Evolutionary conservation across 352 stramenopile genomes (phyloP), one percentile per base, ranked within the genome.

Genomic region (Phytophthora macrochlamydospora): DNA sequence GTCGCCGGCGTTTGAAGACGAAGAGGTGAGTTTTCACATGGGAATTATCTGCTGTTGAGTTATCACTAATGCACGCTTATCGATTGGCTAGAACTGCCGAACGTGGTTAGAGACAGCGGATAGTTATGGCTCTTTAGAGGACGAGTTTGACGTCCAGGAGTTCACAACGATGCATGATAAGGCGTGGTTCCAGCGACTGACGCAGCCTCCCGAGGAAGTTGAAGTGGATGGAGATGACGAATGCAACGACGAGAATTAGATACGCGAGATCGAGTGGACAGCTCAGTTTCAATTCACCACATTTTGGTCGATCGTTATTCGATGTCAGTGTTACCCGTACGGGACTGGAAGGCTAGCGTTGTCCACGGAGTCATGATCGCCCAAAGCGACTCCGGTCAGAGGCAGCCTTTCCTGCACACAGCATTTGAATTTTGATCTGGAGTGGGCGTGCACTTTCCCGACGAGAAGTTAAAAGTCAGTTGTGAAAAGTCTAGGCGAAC

Each of bases 51-150:
- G 18, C 18, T 24, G 18, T 24, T 24, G 18, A 24, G 18, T 24
- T 24, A 24, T 24, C 6, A 40, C 35, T 6, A 11, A 40, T 40
- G 1, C 35, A 11, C 8, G 59, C 18, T 29, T 54, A 12, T 50
- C 30, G 1, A 65, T 1, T 43, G 7, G 50, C 30, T 55, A 90
- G 75, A 76, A 92, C 59, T 93, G 83, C 48, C 76, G 79, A 3
- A 78, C 69, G 28, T 95, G 87, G 85, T 73, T 95, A 2, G 87
- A 92, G 56, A 95, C 87, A 9, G 83, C 79, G 9, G 82, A 92
- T 44, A 93, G 71, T 46, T 95, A 95, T 67, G 87, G 87, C 31
- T 70, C 88, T 32, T 51, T 94, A 31, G 86, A 91, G 30, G 81
- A 93, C 11, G 84, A 91, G 52, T 86, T 95, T n/a, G 67, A 91